phyloP scores from a whole-genome alignment of 2,329 filamentous ascomycete genomes.

The Ciborinia camelliae region DNA sequence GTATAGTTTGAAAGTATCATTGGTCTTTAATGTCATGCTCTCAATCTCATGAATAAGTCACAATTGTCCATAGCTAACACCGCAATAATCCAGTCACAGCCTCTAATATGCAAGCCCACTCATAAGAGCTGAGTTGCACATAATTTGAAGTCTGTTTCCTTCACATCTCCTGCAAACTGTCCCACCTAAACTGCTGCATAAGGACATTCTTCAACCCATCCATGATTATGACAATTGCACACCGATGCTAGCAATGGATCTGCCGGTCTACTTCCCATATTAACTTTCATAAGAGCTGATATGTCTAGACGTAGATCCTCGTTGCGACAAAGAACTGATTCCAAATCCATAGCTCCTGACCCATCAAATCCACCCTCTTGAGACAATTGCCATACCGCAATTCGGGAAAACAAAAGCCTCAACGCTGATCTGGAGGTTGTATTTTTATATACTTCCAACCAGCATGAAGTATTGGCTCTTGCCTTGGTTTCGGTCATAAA shows the following conservation, averaged over 20 bases:
- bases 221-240: not conserved
- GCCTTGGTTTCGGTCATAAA: slow-evolving; percentile 5
- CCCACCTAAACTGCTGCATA: rapidly evolving
- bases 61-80: too few species aligned
- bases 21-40: not conserved
- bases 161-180: too few species aligned
- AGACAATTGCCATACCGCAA: slow-evolving; percentile 3
- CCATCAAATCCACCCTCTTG: not conserved
- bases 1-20: too few species aligned
- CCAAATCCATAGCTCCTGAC: not conserved
- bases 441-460: not conserved
- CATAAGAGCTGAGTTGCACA: too few species aligned
- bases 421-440: not conserved
- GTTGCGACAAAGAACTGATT: not conserved
- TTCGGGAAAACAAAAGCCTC: not conserved
- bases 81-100: not conserved
- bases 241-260: not conserved
- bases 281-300: not conserved
- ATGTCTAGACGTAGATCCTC: not conserved
- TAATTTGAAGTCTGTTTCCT: too few species aligned
- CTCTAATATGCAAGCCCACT: too few species aligned
- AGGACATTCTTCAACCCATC: not conserved
- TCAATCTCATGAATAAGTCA: not conserved
- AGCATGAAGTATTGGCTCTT: slow-evolving; percentile 1
- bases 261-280: not conserved